phyloP scores from a whole-genome alignment of 306 rosid genomes.

The Malus asiatica region DNA sequence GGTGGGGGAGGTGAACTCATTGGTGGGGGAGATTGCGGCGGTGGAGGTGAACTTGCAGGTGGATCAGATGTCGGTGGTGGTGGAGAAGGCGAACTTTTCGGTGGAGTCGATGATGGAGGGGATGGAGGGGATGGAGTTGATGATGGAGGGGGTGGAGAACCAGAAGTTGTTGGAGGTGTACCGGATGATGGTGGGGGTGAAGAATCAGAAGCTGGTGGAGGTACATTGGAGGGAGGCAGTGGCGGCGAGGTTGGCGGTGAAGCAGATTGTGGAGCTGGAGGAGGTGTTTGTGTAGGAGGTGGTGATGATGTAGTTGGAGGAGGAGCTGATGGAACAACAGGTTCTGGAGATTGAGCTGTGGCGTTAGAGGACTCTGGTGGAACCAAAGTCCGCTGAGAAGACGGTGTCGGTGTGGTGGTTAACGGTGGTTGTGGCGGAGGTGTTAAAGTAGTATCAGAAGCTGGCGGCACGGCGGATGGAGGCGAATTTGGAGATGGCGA shows the following conservation, averaged over 20 bases:
- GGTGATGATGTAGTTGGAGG: conserved; percentile 18
- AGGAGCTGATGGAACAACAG: conserved; percentile 23
- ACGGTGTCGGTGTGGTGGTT: conserved; percentile 4
- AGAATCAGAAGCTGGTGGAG: conserved; percentile 6
- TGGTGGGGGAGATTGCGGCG: conserved; percentile 9
- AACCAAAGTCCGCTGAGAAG: conserved; percentile 20
- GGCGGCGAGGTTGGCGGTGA: conserved; percentile 12
- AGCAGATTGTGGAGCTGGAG: background rate
- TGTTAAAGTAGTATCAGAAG: conserved; percentile 19
- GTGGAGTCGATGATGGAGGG: conserved; percentile 8
- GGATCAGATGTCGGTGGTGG: conserved; percentile 16
- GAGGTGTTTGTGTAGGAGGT: conserved; percentile 19
- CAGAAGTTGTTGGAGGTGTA: conserved; percentile 1
- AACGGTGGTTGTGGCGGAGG: conserved; percentile 7
- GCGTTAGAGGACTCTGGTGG: conserved; percentile 26
- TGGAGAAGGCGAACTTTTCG: conserved; percentile 12
- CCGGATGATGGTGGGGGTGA: conserved; percentile 13
- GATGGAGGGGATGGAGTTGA: conserved; percentile 10
- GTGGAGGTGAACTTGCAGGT: conserved; percentile 26
- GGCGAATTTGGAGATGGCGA: conserved; percentile 59
- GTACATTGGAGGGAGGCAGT: background rate
- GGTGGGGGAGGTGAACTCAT: conserved; percentile 26
- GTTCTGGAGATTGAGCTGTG: conserved; percentile 32
- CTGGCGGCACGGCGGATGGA: conserved; percentile 32
- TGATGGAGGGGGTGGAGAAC: conserved; percentile 3